Evolutionary conservation across 1,284 basidiomycete species (phyloP).

Genomic region (Lentinus polychrous): DNA sequence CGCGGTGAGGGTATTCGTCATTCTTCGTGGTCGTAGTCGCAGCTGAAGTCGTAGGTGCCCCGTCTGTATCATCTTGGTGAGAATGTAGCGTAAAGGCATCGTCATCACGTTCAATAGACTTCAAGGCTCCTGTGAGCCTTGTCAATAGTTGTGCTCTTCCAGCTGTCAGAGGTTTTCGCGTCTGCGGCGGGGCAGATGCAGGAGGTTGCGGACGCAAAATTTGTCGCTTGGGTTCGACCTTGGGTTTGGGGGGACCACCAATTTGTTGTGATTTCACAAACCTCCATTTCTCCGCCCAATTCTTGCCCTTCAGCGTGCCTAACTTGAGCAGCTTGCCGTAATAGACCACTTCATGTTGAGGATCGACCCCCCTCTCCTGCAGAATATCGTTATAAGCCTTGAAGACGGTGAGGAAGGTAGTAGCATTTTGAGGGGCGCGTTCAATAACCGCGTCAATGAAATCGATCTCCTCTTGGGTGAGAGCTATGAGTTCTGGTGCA

Average conservation of each 20-base stretch:
- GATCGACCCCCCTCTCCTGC: conserved; percentile 64
- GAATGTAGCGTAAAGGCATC: conserved; percentile 42
- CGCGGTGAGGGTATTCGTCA: conserved; percentile 12
- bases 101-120: conserved; percentile 22
- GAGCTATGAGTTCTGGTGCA: conserved; percentile 46
- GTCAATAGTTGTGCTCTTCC: conserved; percentile 15
- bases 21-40: conserved; percentile 17
- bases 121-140: conserved; percentile 15
- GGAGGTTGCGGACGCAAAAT: conserved; percentile 3
- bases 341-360: conserved; percentile 71
- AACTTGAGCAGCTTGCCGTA: conserved; percentile 75
- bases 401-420: conserved; percentile 70
- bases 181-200: conserved; percentile 3
- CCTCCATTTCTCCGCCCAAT: conserved; percentile 74
- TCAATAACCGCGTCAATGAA: conserved; percentile 69
- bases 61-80: conserved; percentile 31
- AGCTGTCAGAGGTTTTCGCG: conserved; percentile 13
- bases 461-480: conserved; percentile 55
- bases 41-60: conserved; percentile 12
- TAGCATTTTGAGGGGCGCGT: conserved; percentile 56
- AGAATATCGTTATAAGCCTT: conserved; percentile 76
- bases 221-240: conserved; percentile 11
- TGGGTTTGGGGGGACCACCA: conserved; percentile 25
- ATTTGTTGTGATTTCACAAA: conserved; percentile 50
- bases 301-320: conserved; percentile 66